Evolutionary conservation across 2,329 filamentous ascomycete genomes (phyloP).

Genomic region (Alternaria panax): DNA sequence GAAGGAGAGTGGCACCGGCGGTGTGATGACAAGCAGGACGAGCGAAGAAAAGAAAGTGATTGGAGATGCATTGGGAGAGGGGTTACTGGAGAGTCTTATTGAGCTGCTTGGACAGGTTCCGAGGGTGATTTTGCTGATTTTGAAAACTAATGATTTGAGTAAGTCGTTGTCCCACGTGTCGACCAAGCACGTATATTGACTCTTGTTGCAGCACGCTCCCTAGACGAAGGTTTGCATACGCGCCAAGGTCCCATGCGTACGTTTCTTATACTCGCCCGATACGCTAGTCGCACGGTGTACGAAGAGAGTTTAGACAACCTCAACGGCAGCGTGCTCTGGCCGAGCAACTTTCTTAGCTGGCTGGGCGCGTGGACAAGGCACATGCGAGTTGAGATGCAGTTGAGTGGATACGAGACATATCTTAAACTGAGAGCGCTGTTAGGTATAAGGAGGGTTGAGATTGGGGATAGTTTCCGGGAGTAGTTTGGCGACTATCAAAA

Average conservation of each 20-base stretch:
- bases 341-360: constrained; percentile 60
- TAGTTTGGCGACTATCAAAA: constrained; percentile 3
- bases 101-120: constrained; percentile 88
- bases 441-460: constrained; percentile 50
- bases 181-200: constrained; percentile 13
- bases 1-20: constrained; percentile 44
- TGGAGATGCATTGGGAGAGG: constrained; percentile 81
- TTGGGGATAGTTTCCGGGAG: constrained; percentile 27
- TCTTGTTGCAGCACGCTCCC: constrained; percentile 68
- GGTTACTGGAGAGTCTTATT: constrained; percentile 86
- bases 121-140: constrained; percentile 88
- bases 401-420: constrained; percentile 66
- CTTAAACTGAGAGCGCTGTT: constrained; percentile 60
- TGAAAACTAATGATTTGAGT: constrained; percentile 97
- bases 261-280: constrained; percentile 70
- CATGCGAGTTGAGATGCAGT: constrained; percentile 63
- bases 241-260: constrained; percentile 67
- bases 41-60: constrained; percentile 86
- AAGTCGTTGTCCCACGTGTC: constrained; percentile 37
- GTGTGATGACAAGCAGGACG: constrained; percentile 66
- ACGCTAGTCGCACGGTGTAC: constrained; percentile 68
- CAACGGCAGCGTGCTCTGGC: constrained; percentile 59
- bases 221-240: constrained; percentile 90
- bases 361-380: constrained; percentile 62
- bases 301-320: constrained; percentile 65